Evolutionary conservation across 345 rosid genomes (phyloP).

Genomic region (Brassica rapa): DNA sequence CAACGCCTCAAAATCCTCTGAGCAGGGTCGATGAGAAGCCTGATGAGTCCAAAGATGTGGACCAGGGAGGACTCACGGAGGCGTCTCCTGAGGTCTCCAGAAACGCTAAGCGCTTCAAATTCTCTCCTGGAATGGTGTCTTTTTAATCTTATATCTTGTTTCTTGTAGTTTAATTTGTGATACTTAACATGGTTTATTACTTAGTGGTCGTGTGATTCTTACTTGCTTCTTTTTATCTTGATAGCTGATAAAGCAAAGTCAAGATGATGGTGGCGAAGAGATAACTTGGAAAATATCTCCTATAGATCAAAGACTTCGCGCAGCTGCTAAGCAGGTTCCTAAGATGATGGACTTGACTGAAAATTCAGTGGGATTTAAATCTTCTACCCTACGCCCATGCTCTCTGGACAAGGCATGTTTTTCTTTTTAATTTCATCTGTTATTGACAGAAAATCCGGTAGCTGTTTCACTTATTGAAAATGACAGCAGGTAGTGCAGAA

Average conservation of each 20-base stretch:
- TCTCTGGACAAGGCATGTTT: constrained; percentile 54
- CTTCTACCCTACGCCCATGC: constrained; percentile 56
- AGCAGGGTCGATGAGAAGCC: constrained; percentile 14
- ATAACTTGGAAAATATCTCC: constrained; percentile 97
- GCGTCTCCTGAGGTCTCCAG: constrained; percentile 65
- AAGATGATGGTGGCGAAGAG: constrained; percentile 82
- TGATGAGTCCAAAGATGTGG: constrained; percentile 34
- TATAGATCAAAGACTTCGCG: constrained; percentile 71
- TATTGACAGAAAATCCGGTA: neutral
- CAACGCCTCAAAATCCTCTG: constrained; percentile 32
- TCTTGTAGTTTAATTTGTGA: neutral
- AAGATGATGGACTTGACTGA: constrained; percentile 53
- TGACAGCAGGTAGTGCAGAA: constrained; percentile 34
- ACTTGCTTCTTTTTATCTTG: no score
- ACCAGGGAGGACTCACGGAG: constrained; percentile 18
- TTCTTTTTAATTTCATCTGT: neutral
- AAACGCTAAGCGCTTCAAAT: constrained; percentile 61
- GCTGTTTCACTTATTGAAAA: constrained; percentile 11
- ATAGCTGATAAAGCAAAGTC: constrained; percentile 86
- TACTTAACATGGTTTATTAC: constrained; percentile 7
- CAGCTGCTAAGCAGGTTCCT: constrained; percentile 64
- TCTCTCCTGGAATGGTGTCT: constrained; percentile 90
- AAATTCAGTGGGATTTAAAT: constrained; percentile 51
- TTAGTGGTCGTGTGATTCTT: no score
- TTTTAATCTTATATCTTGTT: neutral